Percentiles rank a stretch among this genome's conserved stretches.
phyloP scores from a whole-genome alignment of 2,329 filamentous ascomycete genomes.

The Ilyonectria destructans region DNA sequence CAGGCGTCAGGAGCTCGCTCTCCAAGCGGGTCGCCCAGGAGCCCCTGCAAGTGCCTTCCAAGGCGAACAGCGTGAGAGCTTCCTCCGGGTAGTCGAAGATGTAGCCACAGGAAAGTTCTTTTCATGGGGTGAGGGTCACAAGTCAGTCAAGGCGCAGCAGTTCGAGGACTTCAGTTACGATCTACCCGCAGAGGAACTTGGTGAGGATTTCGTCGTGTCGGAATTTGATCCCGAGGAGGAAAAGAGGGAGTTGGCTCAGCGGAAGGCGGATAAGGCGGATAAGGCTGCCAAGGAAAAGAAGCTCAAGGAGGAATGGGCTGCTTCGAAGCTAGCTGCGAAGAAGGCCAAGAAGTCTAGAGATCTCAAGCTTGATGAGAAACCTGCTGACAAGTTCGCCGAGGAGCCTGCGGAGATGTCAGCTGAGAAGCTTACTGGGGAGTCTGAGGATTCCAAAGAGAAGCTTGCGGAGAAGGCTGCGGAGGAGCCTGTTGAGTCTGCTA shows the following conservation, averaged over 20 bases:
- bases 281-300: background rate
- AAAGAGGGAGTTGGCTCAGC: background rate
- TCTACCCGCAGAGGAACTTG: constrained; percentile 45
- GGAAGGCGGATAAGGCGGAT: background rate
- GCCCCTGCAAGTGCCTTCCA: constrained; percentile 5
- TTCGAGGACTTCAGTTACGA: constrained; percentile 49
- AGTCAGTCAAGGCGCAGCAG: constrained; percentile 46
- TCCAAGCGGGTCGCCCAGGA: constrained; percentile 48
- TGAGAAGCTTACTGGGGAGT: background rate
- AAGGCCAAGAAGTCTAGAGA: background rate
- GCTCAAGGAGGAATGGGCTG: background rate
- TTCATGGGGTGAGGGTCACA: constrained; percentile 55
- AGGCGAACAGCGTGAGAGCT: constrained; percentile 33
- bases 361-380: background rate
- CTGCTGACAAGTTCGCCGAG: background rate
- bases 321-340: constrained; percentile 1
- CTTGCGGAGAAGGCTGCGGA: background rate
- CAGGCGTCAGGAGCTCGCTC: constrained; percentile 65
- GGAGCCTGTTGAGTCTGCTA: background rate
- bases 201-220: constrained; percentile 46
- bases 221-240: constrained; percentile 24
- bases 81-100: constrained; percentile 50
- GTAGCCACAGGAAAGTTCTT: constrained; percentile 53
- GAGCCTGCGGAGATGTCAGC: background rate
- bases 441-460: background rate